A percentile compares a stretch with the other conserved stretches of the same genome.
Conservation (phyloP, 2,329 filamentous ascomycete species). For the Lecanicillium sp. region DNA sequence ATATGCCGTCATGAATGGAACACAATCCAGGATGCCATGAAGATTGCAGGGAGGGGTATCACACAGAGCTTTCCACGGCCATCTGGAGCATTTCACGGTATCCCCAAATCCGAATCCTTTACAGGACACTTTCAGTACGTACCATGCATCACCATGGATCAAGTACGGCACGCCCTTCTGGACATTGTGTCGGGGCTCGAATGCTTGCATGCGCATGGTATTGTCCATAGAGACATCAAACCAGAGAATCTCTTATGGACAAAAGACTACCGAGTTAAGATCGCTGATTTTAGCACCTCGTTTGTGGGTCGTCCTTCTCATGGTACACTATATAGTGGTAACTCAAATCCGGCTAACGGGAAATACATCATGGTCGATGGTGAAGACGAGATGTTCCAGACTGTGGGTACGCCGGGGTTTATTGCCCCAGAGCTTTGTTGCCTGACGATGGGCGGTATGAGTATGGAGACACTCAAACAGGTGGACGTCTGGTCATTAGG, state of each 20-base stretch:
- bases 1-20: conserved; percentile 1
- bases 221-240: conserved; percentile 1
- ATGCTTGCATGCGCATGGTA: background rate
- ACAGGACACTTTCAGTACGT: background rate
- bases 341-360: too few species aligned
- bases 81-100: background rate
- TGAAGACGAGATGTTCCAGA: background rate
- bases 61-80: background rate
- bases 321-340: too few species aligned
- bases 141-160: conserved; percentile 1
- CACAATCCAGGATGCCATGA: background rate
- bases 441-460: background rate
- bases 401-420: conserved; percentile 1
- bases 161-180: background rate
- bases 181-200: background rate
- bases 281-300: conserved; percentile 1
- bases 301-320: background rate
- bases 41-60: background rate
- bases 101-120: background rate
- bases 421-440: conserved; percentile 3
- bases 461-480: background rate
- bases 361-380: too few species aligned
- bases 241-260: conserved; percentile 1
- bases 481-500: background rate
- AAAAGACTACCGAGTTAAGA: conserved; percentile 1